Conservation (phyloP, 148 eudicot genomes). For the Tetragonia tetragonoides region DNA sequence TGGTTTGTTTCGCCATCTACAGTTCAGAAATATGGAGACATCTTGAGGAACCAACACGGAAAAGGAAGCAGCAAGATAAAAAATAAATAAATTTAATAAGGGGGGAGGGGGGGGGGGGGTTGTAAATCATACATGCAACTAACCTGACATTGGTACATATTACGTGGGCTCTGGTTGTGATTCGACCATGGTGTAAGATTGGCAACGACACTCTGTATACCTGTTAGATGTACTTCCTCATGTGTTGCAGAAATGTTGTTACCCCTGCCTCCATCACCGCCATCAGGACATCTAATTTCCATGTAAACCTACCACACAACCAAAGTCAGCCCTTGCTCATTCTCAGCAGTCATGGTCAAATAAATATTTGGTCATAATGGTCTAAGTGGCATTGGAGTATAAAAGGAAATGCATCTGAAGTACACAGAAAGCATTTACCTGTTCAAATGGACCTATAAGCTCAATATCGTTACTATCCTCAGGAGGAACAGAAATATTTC, state of each 20-base stretch:
- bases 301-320: conserved; percentile 57
- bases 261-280: conserved; percentile 86
- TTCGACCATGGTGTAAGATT: conserved; percentile 96
- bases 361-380: not conserved
- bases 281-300: conserved; percentile 92
- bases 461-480: conserved; percentile 64
- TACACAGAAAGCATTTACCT: conserved; percentile 38
- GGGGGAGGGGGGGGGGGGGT: not conserved
- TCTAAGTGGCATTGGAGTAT: not conserved
- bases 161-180: conserved; percentile 99
- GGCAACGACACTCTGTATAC: conserved; percentile 81
- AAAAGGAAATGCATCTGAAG: not conserved
- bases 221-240: conserved; percentile 93
- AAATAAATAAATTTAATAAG: no score
- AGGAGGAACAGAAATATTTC: conserved; percentile 50
- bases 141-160: conserved; percentile 99
- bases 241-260: conserved; percentile 71
- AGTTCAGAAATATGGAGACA: conserved; percentile 15
- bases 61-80: not conserved
- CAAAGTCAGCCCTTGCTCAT: not conserved
- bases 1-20: conserved; percentile 97
- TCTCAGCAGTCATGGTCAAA: not conserved
- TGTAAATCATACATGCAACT: conserved; percentile 4
- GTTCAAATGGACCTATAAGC: conserved; percentile 90
- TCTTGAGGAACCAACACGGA: not conserved